Evolutionary conservation across 768 basidiomycete species (phyloP).

Genomic region (Tulasnella sp.): DNA sequence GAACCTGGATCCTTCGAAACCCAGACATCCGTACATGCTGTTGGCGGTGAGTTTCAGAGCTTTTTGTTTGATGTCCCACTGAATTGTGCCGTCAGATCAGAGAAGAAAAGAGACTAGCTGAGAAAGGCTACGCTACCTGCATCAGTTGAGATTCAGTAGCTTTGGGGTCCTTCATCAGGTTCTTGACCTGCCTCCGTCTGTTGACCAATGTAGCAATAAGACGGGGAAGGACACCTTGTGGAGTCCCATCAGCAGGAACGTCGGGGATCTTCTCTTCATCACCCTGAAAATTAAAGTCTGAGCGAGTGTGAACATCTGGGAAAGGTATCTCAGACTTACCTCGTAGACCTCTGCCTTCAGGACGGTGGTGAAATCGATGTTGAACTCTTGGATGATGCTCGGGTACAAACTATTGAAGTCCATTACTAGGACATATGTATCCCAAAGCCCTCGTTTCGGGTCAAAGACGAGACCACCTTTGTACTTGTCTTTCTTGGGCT

Average conservation of each 20-base stretch:
- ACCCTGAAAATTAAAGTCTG: slow-evolving; percentile 43
- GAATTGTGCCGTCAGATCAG: background rate
- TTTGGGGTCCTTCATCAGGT: slow-evolving; percentile 81
- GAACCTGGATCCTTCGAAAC: slow-evolving; percentile 95
- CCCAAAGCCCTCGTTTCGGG: slow-evolving; percentile 93
- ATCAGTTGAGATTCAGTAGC: slow-evolving; percentile 69
- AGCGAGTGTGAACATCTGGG: background rate
- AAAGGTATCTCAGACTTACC: slow-evolving; percentile 33
- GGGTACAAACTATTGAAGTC: slow-evolving; percentile 99
- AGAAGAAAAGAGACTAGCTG: background rate
- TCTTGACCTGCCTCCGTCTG: slow-evolving; percentile 85
- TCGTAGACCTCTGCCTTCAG: slow-evolving; percentile 56
- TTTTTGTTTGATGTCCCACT: slow-evolving; percentile 97
- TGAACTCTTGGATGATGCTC: slow-evolving; percentile 98
- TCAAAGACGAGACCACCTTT: slow-evolving; percentile 98
- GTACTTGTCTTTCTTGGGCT: slow-evolving; percentile 86
- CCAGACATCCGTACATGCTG: slow-evolving; percentile 99
- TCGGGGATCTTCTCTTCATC: slow-evolving; percentile 87
- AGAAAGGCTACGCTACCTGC: slow-evolving; percentile 54
- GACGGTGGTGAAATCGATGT: slow-evolving; percentile 98
- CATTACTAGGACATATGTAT: slow-evolving; percentile 97
- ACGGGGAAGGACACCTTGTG: slow-evolving; percentile 89
- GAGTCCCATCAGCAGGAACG: slow-evolving; percentile 64
- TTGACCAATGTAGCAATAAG: slow-evolving; percentile 96
- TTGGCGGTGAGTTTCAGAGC: slow-evolving; percentile 97